phyloP scores from a whole-genome alignment of 495 filamentous ascomycete species.

The Neurospora sp. region DNA sequence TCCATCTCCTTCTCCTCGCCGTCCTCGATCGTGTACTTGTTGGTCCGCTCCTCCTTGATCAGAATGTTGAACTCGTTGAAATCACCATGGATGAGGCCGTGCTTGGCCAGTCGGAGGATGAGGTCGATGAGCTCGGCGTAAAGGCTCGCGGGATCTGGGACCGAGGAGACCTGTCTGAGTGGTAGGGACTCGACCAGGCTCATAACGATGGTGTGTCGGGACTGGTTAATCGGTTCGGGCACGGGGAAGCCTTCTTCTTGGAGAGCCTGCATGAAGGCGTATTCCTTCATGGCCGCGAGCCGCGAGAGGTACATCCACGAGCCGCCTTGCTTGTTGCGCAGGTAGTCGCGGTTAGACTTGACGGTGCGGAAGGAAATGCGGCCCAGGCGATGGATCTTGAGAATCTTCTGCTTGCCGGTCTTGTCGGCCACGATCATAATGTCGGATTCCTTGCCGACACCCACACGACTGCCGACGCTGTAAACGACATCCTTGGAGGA shows the following conservation, averaged over 20 bases:
- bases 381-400: constrained; percentile 88
- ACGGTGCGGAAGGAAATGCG: constrained; percentile 95
- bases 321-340: constrained; percentile 63
- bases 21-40: constrained; percentile 2
- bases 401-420: constrained; percentile 52
- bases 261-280: constrained; percentile 81
- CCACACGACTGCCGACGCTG: constrained; percentile 88
- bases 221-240: constrained; percentile 75
- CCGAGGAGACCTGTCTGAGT: constrained; percentile 68
- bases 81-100: constrained; percentile 93
- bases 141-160: constrained; percentile 67
- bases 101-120: constrained; percentile 71
- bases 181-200: constrained; percentile 79
- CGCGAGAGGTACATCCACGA: constrained; percentile 96
- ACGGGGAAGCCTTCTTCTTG: constrained; percentile 76
- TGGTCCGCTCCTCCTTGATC: constrained; percentile 54
- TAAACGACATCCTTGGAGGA: constrained; percentile 68
- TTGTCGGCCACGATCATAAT: constrained; percentile 82
- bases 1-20: constrained; percentile 11
- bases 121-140: constrained; percentile 86
- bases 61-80: constrained; percentile 99
- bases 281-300: constrained; percentile 86
- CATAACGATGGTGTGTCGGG: constrained; percentile 94
- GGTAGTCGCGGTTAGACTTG: constrained; percentile 91
- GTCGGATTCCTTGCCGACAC: constrained; percentile 94